Conservation (phyloP, 352 stramenopile species). For the Sclerospora graminicola region DNA sequence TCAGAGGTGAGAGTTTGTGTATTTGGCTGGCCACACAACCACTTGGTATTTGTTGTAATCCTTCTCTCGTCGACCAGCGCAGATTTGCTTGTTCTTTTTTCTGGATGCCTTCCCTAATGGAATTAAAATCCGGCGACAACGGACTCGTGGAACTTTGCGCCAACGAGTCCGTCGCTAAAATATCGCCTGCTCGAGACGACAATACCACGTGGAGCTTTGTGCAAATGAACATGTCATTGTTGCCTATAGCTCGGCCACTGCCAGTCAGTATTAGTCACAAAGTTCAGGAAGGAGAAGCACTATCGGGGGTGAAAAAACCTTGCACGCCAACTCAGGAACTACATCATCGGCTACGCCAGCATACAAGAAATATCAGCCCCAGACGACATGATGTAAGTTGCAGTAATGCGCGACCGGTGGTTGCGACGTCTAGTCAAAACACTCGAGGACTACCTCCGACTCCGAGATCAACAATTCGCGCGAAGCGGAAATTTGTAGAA, state of each 20-base stretch:
- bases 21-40: not conserved
- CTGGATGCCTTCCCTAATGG: slow-evolving; percentile 3
- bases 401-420: slow-evolving; percentile 9
- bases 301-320: slow-evolving; percentile 33
- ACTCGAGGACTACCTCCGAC: slow-evolving; percentile 15
- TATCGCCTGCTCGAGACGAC: slow-evolving; percentile 4
- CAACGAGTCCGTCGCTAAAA: slow-evolving; percentile 5
- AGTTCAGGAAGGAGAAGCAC: slow-evolving; percentile 28
- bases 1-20: no score
- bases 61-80: not conserved
- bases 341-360: slow-evolving; percentile 37
- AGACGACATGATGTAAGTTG: slow-evolving; percentile 31
- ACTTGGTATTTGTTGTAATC: no score
- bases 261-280: slow-evolving; percentile 37
- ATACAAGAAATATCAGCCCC: slow-evolving; percentile 57
- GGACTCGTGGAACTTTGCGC: slow-evolving; percentile 12
- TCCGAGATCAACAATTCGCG: slow-evolving; percentile 10
- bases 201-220: slow-evolving; percentile 65
- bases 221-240: slow-evolving; percentile 79
- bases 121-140: slow-evolving; percentile 1
- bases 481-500: slow-evolving; percentile 20
- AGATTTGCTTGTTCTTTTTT: slow-evolving; percentile 3
- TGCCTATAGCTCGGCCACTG: slow-evolving; percentile 61
- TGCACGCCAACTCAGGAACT: slow-evolving; percentile 57
- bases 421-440: not conserved